Percentiles rank a stretch among this genome's conserved stretches.
phyloP scores from a whole-genome alignment of 2,329 filamentous ascomycete genomes.

The Diaporthe citrichinensis region DNA sequence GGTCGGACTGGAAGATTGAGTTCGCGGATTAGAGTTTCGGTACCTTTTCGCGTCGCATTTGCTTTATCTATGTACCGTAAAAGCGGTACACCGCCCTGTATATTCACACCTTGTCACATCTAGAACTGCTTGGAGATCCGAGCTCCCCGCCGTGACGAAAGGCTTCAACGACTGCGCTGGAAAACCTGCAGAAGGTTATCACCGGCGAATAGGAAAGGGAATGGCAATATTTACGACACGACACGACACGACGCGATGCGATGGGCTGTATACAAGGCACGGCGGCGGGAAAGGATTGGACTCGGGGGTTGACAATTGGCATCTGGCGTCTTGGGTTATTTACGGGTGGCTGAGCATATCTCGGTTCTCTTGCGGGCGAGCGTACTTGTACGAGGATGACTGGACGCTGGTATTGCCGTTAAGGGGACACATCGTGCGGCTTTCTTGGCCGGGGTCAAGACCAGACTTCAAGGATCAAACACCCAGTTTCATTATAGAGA shows the following conservation, averaged over 20 bases:
- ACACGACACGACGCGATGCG: constrained; percentile 27
- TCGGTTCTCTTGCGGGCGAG: not conserved
- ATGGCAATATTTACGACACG: constrained; percentile 24
- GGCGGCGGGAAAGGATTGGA: not conserved
- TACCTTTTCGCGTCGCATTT: constrained; percentile 30
- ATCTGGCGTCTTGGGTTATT: constrained; percentile 31
- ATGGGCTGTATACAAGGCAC: constrained; percentile 8
- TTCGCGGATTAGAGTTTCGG: constrained; percentile 29
- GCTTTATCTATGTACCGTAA: constrained; percentile 36
- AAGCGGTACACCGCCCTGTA: constrained; percentile 40
- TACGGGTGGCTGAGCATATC: constrained; percentile 6
- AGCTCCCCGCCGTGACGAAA: constrained; percentile 12
- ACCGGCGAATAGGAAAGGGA: not conserved
- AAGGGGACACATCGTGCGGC: not conserved
- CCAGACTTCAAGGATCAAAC: not conserved
- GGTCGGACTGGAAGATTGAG: not conserved
- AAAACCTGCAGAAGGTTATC: not conserved
- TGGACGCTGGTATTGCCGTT: not conserved
- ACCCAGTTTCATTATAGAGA: constrained; percentile 2
- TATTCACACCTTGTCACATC: constrained; percentile 34
- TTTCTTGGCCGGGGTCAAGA: not conserved
- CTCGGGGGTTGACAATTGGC: not conserved
- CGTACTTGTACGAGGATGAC: constrained; percentile 20
- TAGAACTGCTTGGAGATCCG: constrained; percentile 11
- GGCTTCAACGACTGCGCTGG: constrained; percentile 8